A percentile compares a stretch with the other conserved stretches of the same genome.
Evolutionary conservation across 2,329 filamentous ascomycete species (phyloP).

Genomic region (Penicillium sclerotigenum): DNA sequence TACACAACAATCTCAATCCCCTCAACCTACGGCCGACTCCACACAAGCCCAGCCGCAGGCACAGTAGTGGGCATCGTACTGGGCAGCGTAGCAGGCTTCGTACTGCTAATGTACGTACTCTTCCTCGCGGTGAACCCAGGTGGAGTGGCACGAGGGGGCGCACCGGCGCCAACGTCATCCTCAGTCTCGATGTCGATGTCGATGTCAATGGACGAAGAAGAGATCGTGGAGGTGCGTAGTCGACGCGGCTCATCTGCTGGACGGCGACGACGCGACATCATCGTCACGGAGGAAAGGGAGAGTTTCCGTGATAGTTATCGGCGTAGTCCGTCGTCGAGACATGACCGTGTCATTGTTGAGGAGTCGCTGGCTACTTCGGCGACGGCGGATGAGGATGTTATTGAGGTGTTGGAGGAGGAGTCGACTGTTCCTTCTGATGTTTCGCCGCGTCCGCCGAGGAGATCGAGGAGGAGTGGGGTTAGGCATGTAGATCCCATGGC

Average conservation of each 20-base stretch:
- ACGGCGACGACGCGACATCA: conserved; percentile 18
- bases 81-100: conserved; percentile 49
- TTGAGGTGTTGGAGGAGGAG: conserved; percentile 59
- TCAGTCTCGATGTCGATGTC: conserved; percentile 11
- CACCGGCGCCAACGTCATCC: conserved; percentile 7
- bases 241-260: conserved; percentile 15
- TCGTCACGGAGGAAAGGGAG: conserved; percentile 38
- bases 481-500: conserved; percentile 48
- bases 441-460: conserved; percentile 33
- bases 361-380: conserved; percentile 30
- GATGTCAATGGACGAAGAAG: conserved; percentile 27
- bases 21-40: conserved; percentile 56
- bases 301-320: conserved; percentile 21
- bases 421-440: conserved; percentile 29
- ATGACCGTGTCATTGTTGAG: conserved; percentile 31
- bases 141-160: conserved; percentile 30
- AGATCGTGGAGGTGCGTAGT: conserved; percentile 26
- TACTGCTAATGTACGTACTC: conserved; percentile 53
- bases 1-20: conserved; percentile 53
- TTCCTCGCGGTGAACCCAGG: conserved; percentile 51
- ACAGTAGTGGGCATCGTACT: conserved; percentile 59
- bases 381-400: conserved; percentile 44
- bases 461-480: conserved; percentile 39
- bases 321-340: conserved; percentile 16
- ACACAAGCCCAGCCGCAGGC: conserved; percentile 53